These are phyloP conservation scores for Corniculantispora saksenae DNA, from an alignment of 2,329 filamentous ascomycete genomes.

Conservation along the genomic window DNA sequence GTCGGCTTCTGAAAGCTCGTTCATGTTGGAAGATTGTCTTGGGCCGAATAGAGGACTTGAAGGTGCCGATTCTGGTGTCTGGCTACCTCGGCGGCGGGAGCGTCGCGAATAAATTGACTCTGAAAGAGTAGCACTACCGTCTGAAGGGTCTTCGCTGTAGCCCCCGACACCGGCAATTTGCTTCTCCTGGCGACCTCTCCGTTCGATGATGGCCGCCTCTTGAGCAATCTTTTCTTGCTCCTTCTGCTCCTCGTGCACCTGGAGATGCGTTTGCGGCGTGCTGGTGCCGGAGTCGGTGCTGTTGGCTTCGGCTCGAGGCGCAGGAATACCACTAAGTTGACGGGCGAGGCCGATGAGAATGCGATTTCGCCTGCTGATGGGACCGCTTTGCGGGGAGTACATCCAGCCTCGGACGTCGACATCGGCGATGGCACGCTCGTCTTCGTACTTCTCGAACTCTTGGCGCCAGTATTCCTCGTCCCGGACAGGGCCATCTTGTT, in stretches of 20 bases:
- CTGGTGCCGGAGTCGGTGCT: conserved; percentile 24
- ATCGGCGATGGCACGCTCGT: conserved; percentile 84
- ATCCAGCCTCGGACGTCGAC: conserved; percentile 96
- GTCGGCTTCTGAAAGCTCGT: conserved; percentile 74
- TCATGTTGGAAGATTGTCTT: conserved; percentile 37
- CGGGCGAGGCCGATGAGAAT: conserved; percentile 83
- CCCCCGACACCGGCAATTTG: conserved; percentile 68
- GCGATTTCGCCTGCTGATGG: conserved; percentile 83
- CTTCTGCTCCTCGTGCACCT: conserved; percentile 46
- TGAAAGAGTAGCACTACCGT: conserved; percentile 39
- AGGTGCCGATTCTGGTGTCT: conserved; percentile 42
- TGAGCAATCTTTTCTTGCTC: conserved; percentile 68
- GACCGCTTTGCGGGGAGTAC: conserved; percentile 81
- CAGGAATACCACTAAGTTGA: conserved; percentile 82
- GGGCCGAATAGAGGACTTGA: conserved; percentile 45
- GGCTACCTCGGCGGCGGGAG: conserved; percentile 33
- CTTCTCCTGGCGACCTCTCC: conserved; percentile 69
- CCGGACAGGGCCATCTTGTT: conserved; percentile 44
- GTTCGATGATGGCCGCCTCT: conserved; percentile 77
- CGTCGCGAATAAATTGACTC: conserved; percentile 33
- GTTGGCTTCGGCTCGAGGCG: conserved; percentile 51
- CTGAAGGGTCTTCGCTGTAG: conserved; percentile 68
- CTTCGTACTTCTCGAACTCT: conserved; percentile 78
- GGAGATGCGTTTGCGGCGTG: conserved; percentile 27
- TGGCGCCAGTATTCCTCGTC: conserved; percentile 75